These are phyloP conservation scores for Fraxinus nigra DNA, from an alignment of 305 asterid species.

Conservation along the genomic window DNA sequence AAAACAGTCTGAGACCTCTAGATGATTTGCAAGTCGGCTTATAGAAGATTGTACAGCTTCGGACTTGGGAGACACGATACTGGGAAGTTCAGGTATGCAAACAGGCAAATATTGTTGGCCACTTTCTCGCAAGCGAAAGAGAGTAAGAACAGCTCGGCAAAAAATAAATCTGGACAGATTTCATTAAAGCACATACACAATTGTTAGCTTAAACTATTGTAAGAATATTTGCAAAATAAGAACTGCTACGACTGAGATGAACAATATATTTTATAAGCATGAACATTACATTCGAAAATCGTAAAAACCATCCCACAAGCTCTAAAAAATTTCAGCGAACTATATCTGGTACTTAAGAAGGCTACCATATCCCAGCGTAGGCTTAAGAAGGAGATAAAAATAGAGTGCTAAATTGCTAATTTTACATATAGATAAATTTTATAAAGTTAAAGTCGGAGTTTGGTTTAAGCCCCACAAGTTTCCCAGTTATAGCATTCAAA, in stretches of 20 bases:
- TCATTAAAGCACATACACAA: conserved; percentile 13
- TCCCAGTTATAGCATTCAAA: not conserved
- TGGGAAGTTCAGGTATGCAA: conserved; percentile 84
- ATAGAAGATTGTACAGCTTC: conserved; percentile 61
- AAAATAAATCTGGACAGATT: conserved; percentile 71
- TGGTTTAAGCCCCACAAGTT: not conserved
- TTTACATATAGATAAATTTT: not conserved
- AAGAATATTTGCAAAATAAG: not conserved
- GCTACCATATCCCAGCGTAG: not conserved
- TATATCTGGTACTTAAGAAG: not conserved
- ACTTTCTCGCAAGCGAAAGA: conserved; percentile 51
- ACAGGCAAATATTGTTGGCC: conserved; percentile 56
- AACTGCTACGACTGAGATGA: not conserved
- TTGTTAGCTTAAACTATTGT: conserved; percentile 1
- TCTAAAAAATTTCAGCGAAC: not conserved
- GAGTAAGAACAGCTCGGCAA: conserved; percentile 79
- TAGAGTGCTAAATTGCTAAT: not conserved
- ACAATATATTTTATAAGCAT: not conserved
- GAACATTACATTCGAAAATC: not conserved
- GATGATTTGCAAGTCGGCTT: conserved; percentile 56
- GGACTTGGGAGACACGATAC: conserved; percentile 54
- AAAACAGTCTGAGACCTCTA: conserved; percentile 64
- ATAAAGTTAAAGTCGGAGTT: not conserved
- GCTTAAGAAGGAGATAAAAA: not conserved
- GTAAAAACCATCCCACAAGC: not conserved